These are phyloP conservation scores for Blepharisma stoltei DNA, from an alignment of 73 alveolate species.

Conservation along the genomic window DNA sequence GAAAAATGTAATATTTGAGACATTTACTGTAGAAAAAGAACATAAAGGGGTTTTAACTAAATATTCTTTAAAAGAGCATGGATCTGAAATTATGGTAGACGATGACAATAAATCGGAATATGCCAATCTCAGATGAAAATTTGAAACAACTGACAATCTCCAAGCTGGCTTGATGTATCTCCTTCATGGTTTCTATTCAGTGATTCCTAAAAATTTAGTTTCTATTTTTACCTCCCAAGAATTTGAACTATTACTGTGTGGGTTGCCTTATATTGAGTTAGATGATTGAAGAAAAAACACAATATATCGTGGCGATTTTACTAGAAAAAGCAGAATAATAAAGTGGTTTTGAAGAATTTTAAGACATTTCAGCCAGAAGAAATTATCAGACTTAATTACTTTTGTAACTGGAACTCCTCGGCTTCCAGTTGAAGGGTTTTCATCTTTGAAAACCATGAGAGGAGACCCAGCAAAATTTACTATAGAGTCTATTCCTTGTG, in stretches of 20 bases:
- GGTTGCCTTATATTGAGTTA: constrained; percentile 74
- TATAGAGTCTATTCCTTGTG: constrained; percentile 69
- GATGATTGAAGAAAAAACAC: constrained; percentile 91
- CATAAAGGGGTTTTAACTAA: constrained; percentile 17
- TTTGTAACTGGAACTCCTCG: constrained; percentile 93
- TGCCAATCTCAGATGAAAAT: no score
- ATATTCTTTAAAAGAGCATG: constrained; percentile 48
- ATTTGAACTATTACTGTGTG: constrained; percentile 68
- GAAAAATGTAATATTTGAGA: not conserved
- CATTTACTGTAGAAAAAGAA: not conserved
- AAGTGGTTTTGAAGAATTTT: constrained; percentile 94
- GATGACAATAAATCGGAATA: constrained; percentile 34
- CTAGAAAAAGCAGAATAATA: constrained; percentile 58
- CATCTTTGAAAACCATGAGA: constrained; percentile 64
- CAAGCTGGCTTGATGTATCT: not conserved
- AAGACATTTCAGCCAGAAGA: constrained; percentile 55
- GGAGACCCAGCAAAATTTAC: constrained; percentile 80
- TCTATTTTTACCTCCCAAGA: constrained; percentile 63
- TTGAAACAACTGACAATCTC: no score
- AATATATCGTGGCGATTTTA: constrained; percentile 73
- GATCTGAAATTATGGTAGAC: constrained; percentile 39
- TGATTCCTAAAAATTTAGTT: constrained; percentile 55
- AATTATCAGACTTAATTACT: constrained; percentile 75
- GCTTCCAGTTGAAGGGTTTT: constrained; percentile 95
- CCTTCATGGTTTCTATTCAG: constrained; percentile 50